Conservation (phyloP, 2,329 filamentous ascomycete species). For the Pestalotiopsis sp. region DNA sequence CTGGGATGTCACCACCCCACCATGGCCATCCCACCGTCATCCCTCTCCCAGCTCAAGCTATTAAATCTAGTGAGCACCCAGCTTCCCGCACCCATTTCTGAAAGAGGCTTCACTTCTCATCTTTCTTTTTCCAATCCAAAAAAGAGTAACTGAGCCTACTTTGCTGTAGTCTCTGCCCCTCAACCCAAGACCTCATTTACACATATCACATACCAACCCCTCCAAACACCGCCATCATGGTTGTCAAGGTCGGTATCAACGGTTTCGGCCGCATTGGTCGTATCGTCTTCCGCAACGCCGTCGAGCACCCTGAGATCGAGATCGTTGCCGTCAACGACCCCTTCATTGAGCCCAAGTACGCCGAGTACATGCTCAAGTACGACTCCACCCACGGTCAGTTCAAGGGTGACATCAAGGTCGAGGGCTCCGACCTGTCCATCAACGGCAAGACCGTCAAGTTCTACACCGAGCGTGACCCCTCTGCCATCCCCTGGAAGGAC, state of each 20-base stretch:
- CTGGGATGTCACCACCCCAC: conserved; percentile 12
- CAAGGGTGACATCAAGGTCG: conserved; percentile 84
- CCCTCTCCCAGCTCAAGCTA: conserved; percentile 9
- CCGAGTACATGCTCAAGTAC: conserved; percentile 99
- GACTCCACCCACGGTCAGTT: conserved; percentile 96
- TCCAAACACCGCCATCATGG: conserved; percentile 43
- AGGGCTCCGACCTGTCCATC: conserved; percentile 74
- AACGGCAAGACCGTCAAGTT: conserved; percentile 95
- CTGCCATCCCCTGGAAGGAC: conserved; percentile 86
- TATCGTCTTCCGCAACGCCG: conserved; percentile 97
- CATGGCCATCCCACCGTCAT: conserved; percentile 8
- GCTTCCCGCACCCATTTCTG: neutral
- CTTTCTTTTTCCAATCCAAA: neutral
- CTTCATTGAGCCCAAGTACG: conserved; percentile 97
- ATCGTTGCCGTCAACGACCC: conserved; percentile 98
- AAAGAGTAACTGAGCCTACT: neutral
- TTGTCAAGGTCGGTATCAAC: conserved; percentile 90
- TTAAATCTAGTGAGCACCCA: conserved; percentile 9
- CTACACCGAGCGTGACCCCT: conserved; percentile 90
- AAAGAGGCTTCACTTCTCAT: neutral
- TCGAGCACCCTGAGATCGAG: conserved; percentile 87
- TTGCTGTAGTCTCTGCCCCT: neutral
- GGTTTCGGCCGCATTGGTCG: conserved; percentile 99
- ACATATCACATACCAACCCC: conserved; percentile 1
- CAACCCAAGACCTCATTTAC: neutral